Evolutionary conservation across 2,329 filamentous ascomycete species (phyloP).

Genomic region (Aspergillus sp.): DNA sequence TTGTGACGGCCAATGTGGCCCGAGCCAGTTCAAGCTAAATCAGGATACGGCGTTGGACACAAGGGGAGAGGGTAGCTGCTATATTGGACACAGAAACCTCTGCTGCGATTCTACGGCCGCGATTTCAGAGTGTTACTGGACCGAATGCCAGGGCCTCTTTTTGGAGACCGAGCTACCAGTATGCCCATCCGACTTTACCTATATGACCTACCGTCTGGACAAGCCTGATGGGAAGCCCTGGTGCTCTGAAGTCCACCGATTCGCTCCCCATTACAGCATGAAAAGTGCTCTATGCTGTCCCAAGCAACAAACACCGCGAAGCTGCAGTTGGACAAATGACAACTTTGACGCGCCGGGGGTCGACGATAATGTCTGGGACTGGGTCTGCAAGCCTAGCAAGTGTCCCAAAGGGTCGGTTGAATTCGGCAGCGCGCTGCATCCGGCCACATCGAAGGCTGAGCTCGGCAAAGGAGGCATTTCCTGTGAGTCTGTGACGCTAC

Average conservation of each 20-base stretch:
- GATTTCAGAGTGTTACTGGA: not conserved
- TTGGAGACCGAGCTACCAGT: not conserved
- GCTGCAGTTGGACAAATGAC: constrained; percentile 1
- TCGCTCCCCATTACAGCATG: not conserved
- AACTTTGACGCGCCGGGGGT: not conserved
- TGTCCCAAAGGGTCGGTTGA: not conserved
- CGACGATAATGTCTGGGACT: not conserved
- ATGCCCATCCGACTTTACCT: constrained; percentile 7
- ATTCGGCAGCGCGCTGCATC: not conserved
- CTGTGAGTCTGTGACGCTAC: not conserved
- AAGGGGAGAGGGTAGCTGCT: constrained; percentile 14
- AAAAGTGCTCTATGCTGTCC: constrained; percentile 16
- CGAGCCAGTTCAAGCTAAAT: constrained; percentile 16
- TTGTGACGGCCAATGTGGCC: constrained; percentile 7
- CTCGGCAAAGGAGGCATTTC: not conserved
- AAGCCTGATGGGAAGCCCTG: constrained; percentile 10
- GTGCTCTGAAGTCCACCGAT: constrained; percentile 5
- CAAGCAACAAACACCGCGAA: not conserved
- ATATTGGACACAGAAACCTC: constrained; percentile 4
- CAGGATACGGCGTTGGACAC: constrained; percentile 14
- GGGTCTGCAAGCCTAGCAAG: not conserved
- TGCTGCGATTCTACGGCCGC: constrained; percentile 18
- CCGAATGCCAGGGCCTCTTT: constrained; percentile 21
- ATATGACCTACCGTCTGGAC: constrained; percentile 16
- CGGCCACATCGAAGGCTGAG: not conserved